Evolutionary conservation across 306 rosid genomes (phyloP), one percentile per base, ranked within the genome.

Genomic region (Rubus parviflorus): DNA sequence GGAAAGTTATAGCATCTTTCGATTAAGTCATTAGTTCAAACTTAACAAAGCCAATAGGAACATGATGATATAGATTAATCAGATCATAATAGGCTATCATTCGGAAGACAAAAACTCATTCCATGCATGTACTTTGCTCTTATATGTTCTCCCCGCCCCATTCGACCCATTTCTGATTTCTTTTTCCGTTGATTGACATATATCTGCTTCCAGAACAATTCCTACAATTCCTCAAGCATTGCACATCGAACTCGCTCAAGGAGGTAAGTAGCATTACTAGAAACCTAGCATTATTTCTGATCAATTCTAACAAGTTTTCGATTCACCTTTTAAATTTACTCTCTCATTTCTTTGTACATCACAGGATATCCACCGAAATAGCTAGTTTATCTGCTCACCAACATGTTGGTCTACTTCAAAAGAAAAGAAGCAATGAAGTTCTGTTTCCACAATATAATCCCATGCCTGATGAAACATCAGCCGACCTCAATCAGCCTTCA

Each of bases 351-450:
- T 58, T 64, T 35, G 4, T 81, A 23, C 53, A 60, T 66, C 57
- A 85, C 95, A 94, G 98, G 91, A 85, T 92, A 30, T 88, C 98
- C 70, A 92, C 93, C 8, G 98, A 94, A 78, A 74, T 89, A 70
- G 84, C 79, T 41, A 87, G 83, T 81, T 72, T 84, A 70, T 80
- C 94, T 57, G 74, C 81, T 89, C 94, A 90, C 75, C 96, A 92
- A 83, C 85, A 83, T 54, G 77, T 71, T 70, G 82, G 84, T 82
- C 57, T 78, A 40, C 87, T 83, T 85, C 91, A 89, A 75, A 92
- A 90, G 72, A 88, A 84, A 82, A 88, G 84, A 86, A 83, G 83
- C 91, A 86, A 81, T 56, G 96, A 94, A 19, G 80, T 77, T 79
- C 12, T 88, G 72, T 78, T 72, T 73, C 74, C 81, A 61, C 94